Base-by-base conservation (phyloP, 371 early-diverging fungal genomes). In the Mucor mucedo region DNA sequence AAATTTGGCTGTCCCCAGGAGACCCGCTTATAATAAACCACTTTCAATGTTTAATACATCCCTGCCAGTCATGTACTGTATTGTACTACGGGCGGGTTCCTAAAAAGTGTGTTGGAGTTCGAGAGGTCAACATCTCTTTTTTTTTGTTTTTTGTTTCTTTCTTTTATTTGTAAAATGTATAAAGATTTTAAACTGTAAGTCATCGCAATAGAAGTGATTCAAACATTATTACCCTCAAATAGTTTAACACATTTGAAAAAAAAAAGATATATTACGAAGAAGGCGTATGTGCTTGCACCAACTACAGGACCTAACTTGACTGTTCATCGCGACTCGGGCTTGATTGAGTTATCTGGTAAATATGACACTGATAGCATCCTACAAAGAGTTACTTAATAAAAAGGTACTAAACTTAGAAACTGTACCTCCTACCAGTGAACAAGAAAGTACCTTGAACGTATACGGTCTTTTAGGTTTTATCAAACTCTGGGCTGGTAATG, bases 391-490 rank as follows among this genome's bases (percentile, higher is more conserved):
- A 21, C 21, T 21, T 21, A 21, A 21, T 21, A 21, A 21, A 21
- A 21, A 21, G 21, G 21, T 21, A 21, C 21, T 21, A 21, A 21
- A 21, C 21, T 21, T 55, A 70, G 70, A 66, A 41, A 59, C 33
- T 11, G 27, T 70, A 27, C 70, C 70, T 40, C 27, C 50, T 50
- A 55, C 63, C 41, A 38, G 32, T 11, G 67, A 72, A 32, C 68
- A 76, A 42, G 66, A 66, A n/a, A 76, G 74, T 27, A 66, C 76
- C 28, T 57, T 77, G 50, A 73, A 60, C 29, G 79, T 89, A 27
- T 83, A 83, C 60, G 92, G 93, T 47, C 63, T 92, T 47, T 38
- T 91, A 44, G 93, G 92, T 13, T 78, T 89, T 45, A 83, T 91
- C 47, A 71, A 78, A 10, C 69, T 92, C 27, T 77, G 88, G 52